A percentile compares a stretch with the other conserved stretches of the same genome.
phyloP scores from a whole-genome alignment of 345 rosid genomes.

The Eucalyptus regnans region DNA sequence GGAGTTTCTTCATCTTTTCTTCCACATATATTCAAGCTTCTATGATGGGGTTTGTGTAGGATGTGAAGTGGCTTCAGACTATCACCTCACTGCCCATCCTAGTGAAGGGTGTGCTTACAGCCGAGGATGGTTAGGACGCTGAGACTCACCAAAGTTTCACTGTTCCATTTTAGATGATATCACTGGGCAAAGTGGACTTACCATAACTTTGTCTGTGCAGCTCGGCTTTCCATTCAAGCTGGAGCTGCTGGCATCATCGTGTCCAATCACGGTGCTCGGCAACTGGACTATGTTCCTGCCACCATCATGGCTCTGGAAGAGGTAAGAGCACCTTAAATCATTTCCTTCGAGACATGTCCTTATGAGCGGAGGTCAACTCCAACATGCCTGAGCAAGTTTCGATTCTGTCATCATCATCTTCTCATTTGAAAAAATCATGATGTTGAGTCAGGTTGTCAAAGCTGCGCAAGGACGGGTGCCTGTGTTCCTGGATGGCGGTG shows the following conservation, averaged over 20 bases:
- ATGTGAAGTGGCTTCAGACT: slow-evolving; percentile 79
- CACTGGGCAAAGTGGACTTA: neutral
- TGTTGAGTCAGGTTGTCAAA: slow-evolving; percentile 59
- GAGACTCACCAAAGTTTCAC: neutral
- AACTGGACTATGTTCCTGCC: slow-evolving; percentile 88
- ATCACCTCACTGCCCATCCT: slow-evolving; percentile 79
- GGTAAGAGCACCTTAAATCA: slow-evolving; percentile 16
- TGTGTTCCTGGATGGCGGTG: slow-evolving; percentile 91
- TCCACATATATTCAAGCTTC: neutral
- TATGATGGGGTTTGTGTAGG: slow-evolving; percentile 19
- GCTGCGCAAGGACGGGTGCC: slow-evolving; percentile 82
- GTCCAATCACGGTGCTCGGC: slow-evolving; percentile 94
- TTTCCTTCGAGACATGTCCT: neutral
- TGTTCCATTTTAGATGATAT: neutral
- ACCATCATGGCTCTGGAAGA: slow-evolving; percentile 81
- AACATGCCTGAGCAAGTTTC: neutral
- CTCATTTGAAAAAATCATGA: neutral
- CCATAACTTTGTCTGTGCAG: slow-evolving; percentile 19
- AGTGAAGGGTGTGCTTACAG: slow-evolving; percentile 81
- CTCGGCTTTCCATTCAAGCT: slow-evolving; percentile 49
- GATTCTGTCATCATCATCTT: neutral
- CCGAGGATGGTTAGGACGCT: slow-evolving; percentile 55
- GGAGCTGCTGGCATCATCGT: slow-evolving; percentile 95
- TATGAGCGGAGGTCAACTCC: neutral
- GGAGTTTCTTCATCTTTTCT: neutral